Evolutionary conservation across 2,329 filamentous ascomycete species (phyloP).

Genomic region (Fusarium anguioides): DNA sequence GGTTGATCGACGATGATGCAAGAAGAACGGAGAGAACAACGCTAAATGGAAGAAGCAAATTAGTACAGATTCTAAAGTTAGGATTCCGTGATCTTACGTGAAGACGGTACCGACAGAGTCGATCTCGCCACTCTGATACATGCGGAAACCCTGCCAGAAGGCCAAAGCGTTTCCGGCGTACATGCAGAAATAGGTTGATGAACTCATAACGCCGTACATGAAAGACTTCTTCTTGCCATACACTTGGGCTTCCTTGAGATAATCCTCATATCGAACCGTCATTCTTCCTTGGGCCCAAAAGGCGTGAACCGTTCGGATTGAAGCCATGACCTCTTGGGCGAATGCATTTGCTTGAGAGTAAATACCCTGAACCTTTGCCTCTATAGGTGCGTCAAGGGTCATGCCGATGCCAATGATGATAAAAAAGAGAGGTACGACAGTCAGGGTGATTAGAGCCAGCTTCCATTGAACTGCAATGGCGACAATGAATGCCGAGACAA

Average conservation of each 20-base stretch:
- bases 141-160: constrained; percentile 57
- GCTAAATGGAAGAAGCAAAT: background rate
- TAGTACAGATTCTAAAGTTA: rapidly evolving
- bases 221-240: constrained; percentile 52
- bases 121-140: constrained; percentile 52
- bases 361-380: constrained; percentile 47
- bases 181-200: constrained; percentile 52
- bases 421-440: constrained; percentile 46
- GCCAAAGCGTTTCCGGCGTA: constrained; percentile 54
- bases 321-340: constrained; percentile 51
- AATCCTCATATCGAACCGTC: constrained; percentile 50
- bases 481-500: constrained; percentile 52
- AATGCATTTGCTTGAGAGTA: constrained; percentile 48
- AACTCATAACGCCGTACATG: constrained; percentile 51
- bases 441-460: constrained; percentile 53
- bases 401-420: constrained; percentile 44
- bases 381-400: constrained; percentile 44
- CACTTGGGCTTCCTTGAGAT: constrained; percentile 49
- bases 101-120: constrained; percentile 52
- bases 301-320: constrained; percentile 54
- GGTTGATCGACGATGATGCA: constrained; percentile 17
- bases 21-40: constrained; percentile 32
- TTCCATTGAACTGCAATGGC: constrained; percentile 56
- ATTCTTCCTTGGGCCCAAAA: constrained; percentile 56
- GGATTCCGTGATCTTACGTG: constrained; percentile 43